These are phyloP conservation scores for Paraphoma chrysanthemicola DNA, from an alignment of 2,329 filamentous ascomycete genomes.

Conservation along the genomic window DNA sequence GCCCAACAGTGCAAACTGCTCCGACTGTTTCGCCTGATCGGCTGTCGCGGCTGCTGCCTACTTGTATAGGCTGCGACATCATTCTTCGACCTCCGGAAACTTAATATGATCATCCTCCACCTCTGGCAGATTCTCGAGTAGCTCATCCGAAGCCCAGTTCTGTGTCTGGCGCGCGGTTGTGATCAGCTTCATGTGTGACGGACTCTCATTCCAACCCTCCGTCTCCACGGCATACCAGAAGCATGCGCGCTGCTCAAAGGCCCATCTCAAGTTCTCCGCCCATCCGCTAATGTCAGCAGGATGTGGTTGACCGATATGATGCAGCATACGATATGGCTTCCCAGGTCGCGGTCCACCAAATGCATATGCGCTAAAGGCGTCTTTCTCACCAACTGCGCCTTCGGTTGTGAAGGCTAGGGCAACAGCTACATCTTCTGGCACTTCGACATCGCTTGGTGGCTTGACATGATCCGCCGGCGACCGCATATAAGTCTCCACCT, in stretches of 20 bases:
- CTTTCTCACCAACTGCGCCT: conserved; percentile 6
- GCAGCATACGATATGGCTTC: conserved; percentile 25
- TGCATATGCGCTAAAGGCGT: conserved; percentile 18
- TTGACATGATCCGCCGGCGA: conserved; percentile 10
- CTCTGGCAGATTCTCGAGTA: conserved; percentile 13
- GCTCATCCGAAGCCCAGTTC: conserved; percentile 29
- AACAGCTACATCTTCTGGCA: not conserved
- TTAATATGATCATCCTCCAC: not conserved
- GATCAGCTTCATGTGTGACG: conserved; percentile 32
- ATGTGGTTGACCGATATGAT: conserved; percentile 15
- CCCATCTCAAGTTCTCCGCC: conserved; percentile 36
- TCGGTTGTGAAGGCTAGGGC: conserved; percentile 4
- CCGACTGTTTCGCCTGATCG: not conserved
- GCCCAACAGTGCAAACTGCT: not conserved
- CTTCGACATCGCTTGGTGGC: not conserved
- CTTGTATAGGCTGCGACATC: not conserved
- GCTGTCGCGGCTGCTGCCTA: no score
- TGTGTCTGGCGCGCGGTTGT: conserved; percentile 16
- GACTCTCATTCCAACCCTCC: conserved; percentile 31
- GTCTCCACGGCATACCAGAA: conserved; percentile 12
- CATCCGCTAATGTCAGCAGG: conserved; percentile 24
- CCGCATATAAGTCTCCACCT: not conserved
- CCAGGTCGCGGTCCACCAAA: conserved; percentile 25
- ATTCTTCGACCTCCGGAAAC: not conserved
- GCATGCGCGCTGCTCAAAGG: conserved; percentile 19